Percentiles rank a stretch among this genome's conserved stretches.
phyloP scores from a whole-genome alignment of 2,329 filamentous ascomycete species.

The Orbilia javanica region DNA sequence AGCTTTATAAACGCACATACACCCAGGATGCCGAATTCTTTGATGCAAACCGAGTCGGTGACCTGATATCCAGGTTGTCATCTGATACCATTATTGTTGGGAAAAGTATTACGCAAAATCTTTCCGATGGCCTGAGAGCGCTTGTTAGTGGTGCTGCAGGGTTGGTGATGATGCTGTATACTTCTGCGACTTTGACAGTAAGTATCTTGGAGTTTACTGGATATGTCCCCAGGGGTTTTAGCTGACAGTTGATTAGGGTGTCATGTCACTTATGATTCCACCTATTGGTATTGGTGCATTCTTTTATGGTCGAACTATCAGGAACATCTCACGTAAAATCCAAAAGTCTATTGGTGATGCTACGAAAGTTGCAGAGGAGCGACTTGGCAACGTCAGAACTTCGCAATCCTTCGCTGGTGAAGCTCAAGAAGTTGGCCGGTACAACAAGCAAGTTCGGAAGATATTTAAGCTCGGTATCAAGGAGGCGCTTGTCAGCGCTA shows the following conservation, averaged over 20 bases:
- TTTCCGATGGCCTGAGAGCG: conserved; percentile 93
- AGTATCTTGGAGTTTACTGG: background rate
- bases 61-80: conserved; percentile 92
- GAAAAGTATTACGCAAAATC: conserved; percentile 97
- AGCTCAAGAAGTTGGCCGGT: conserved; percentile 86
- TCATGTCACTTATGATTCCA: conserved; percentile 83
- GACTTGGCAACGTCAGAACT: conserved; percentile 95
- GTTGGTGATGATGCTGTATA: conserved; percentile 93
- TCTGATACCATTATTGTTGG: conserved; percentile 98
- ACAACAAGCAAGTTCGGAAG: conserved; percentile 90
- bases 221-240: background rate
- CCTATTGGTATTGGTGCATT: conserved; percentile 91
- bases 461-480: conserved; percentile 90
- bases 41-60: conserved; percentile 95
- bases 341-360: conserved; percentile 92
- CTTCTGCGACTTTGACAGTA: conserved; percentile 72
- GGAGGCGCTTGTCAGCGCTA: conserved; percentile 88
- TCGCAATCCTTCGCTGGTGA: conserved; percentile 97
- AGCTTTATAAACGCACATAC: conserved; percentile 90
- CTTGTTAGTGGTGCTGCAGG: conserved; percentile 91
- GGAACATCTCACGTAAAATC: conserved; percentile 89
- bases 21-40: conserved; percentile 99
- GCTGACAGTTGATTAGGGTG: conserved; percentile 39
- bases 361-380: conserved; percentile 97
- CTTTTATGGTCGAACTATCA: conserved; percentile 88